Conservation (phyloP, 2,329 filamentous ascomycete species). For the Aspergillus costaricaensis region DNA sequence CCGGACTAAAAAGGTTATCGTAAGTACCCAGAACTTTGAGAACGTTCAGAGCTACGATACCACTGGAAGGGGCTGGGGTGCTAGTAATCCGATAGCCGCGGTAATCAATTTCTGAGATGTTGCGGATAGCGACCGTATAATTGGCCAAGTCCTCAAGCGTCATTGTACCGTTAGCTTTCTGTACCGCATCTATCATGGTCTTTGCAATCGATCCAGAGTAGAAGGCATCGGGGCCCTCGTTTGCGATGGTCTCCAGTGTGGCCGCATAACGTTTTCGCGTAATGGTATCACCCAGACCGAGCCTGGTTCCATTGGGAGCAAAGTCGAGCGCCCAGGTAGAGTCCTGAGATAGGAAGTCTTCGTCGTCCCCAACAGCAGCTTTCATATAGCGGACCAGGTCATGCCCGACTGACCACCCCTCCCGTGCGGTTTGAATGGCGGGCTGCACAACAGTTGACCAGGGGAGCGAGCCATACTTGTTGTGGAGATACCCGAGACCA, state of each 20-base stretch:
- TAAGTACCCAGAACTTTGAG: conserved; percentile 85
- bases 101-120: conserved; percentile 65
- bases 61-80: conserved; percentile 73
- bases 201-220: conserved; percentile 73
- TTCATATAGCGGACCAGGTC: conserved; percentile 77
- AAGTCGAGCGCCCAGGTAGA: conserved; percentile 85
- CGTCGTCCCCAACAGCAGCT: conserved; percentile 47
- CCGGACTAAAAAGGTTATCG: conserved; percentile 59
- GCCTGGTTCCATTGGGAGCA: conserved; percentile 73
- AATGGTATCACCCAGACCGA: conserved; percentile 74
- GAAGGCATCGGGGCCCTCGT: conserved; percentile 71
- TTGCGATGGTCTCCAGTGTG: conserved; percentile 75
- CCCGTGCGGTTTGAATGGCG: conserved; percentile 69
- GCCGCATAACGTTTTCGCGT: conserved; percentile 78
- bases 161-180: conserved; percentile 77
- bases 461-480: conserved; percentile 59
- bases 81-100: conserved; percentile 68
- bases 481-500: conserved; percentile 77
- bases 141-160: conserved; percentile 73
- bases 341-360: conserved; percentile 72
- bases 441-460: conserved; percentile 74
- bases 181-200: conserved; percentile 70
- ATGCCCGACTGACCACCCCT: conserved; percentile 71
- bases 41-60: conserved; percentile 71
- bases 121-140: conserved; percentile 69